Evolutionary conservation across 108 stramenopile species (phyloP).

Genomic region (Pseudonitzschia pungens): DNA sequence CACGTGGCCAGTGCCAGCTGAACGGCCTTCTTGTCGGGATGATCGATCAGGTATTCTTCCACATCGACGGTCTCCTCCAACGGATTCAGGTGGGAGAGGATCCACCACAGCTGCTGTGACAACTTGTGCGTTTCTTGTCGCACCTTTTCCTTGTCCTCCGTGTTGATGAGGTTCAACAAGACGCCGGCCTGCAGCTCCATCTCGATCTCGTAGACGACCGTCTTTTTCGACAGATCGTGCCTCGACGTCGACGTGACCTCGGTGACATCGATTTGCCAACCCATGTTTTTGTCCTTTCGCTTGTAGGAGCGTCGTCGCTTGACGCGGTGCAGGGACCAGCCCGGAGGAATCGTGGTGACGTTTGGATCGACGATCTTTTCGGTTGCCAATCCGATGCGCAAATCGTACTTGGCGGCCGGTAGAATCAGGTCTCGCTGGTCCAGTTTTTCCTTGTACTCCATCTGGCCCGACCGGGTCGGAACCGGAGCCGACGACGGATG

Average conservation of each 20-base stretch:
- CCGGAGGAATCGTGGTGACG: constrained; percentile 38
- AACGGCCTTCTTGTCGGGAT: constrained; percentile 56
- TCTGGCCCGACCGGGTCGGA: constrained; percentile 42
- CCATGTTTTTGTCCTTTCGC: constrained; percentile 69
- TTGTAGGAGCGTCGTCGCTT: constrained; percentile 81
- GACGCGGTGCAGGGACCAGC: constrained; percentile 66
- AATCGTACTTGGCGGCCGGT: constrained; percentile 80
- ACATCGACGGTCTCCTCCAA: constrained; percentile 78
- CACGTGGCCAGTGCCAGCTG: constrained; percentile 74
- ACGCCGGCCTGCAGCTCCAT: constrained; percentile 61
- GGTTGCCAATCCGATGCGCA: constrained; percentile 62
- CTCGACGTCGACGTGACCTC: constrained; percentile 67
- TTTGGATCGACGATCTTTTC: constrained; percentile 61
- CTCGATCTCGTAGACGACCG: constrained; percentile 79
- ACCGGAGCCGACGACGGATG: constrained; percentile 1
- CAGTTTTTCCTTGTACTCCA: constrained; percentile 80
- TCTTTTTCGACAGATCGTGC: constrained; percentile 28
- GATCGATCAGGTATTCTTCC: constrained; percentile 69
- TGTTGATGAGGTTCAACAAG: constrained; percentile 65
- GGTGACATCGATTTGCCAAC: constrained; percentile 89
- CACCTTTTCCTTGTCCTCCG: constrained; percentile 47
- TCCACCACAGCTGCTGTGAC: constrained; percentile 77
- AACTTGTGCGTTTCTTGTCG: constrained; percentile 47
- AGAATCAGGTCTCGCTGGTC: constrained; percentile 62
- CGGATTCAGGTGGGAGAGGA: constrained; percentile 75